Percentiles rank a stretch among this genome's conserved stretches.
Evolutionary conservation across 805 yeast genomes (phyloP).

Genomic region (Pichia thaimueangensis): DNA sequence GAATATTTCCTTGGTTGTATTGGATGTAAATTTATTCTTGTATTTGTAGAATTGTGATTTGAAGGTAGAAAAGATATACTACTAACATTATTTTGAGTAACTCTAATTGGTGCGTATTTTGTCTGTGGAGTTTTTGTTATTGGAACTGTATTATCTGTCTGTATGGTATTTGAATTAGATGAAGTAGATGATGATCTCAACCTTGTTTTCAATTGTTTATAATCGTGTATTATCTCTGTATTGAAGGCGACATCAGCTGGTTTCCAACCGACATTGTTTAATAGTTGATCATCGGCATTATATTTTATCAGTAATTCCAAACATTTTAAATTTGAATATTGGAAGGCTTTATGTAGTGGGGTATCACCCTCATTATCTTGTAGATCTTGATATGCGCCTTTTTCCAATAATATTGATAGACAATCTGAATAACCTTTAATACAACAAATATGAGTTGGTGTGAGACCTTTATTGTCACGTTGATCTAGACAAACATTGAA

Average conservation of each 20-base stretch:
- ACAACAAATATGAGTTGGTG: conserved; percentile 68
- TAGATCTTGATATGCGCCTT: conserved; percentile 70
- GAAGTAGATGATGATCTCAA: too few species aligned
- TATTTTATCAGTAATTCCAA: conserved; percentile 45
- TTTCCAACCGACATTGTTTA: conserved; percentile 57
- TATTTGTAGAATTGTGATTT: conserved; percentile 1
- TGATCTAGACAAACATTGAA: conserved; percentile 44
- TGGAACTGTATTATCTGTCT: conserved; percentile 1
- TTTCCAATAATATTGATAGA: conserved; percentile 55
- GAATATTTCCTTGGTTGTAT: conserved; percentile 20
- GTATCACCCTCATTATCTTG: conserved; percentile 74
- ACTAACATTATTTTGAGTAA: conserved; percentile 4
- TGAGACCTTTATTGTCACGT: conserved; percentile 41
- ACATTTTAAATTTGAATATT: conserved; percentile 57
- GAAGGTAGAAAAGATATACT: conserved; percentile 1
- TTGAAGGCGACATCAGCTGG: conserved; percentile 57
- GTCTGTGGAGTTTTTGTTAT: conserved; percentile 3
- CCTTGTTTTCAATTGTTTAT: conserved; percentile 26
- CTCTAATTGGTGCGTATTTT: conserved; percentile 4
- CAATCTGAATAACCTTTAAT: conserved; percentile 55
- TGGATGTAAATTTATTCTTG: conserved; percentile 14
- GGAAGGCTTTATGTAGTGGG: conserved; percentile 77
- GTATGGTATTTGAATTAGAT: neutral
- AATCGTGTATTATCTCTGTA: conserved; percentile 41
- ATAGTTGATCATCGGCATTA: conserved; percentile 40